Base-by-base conservation (phyloP, 2,329 filamentous ascomycete species). In the Dendryphion nanum region DNA sequence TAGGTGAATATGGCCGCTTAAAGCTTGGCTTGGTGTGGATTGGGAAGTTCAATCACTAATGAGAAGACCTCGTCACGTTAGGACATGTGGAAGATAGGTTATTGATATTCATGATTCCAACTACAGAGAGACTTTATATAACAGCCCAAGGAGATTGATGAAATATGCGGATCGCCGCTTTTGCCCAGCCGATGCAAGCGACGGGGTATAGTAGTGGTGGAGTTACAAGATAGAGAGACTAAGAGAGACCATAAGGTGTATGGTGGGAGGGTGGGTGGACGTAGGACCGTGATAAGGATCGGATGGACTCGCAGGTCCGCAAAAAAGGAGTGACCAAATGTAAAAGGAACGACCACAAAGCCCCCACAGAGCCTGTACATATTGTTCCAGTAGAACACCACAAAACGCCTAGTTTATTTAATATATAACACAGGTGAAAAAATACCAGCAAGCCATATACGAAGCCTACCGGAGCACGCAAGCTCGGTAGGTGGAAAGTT, bases 361-460 rank as follows among this genome's bases (percentile, higher is more conserved):
- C 38, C 28, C 45, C 38, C n/a, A 36, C 38, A 34, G 37, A 42
- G 45, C 42, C 45, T 41, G 29, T n/a, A n/a, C n/a, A n/a, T n/a
- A n/a, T n/a, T n/a, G n/a, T n/a, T n/a, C 40, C 34, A 44, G 20
- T 38, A 30, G n/a, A 42, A 40, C 35, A 35, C 40, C 40, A 18
- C 35, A 33, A 33, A 31, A 46, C 45, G 40, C 47, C 46, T 18
- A 39, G 36, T 38, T 33, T 35, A 44, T 38, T 28, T 35, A 41
- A 47, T 53, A 53, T 53, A 53, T 50, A 47, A 50, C 47, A 53
- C 45, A 48, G 45, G 39, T 42, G 47, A 41, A 42, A 33, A 31
- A 35, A 32, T 32, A 33, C 33, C 38, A 37, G 15, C 23, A 8
- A n/a, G n/a, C 23, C 10, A 26, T n/a, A n/a, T n/a, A n/a, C n/a